Evolutionary conservation across 768 basidiomycete genomes (phyloP), one percentile per base, ranked within the genome.

Genomic region (Mycena latifolia): DNA sequence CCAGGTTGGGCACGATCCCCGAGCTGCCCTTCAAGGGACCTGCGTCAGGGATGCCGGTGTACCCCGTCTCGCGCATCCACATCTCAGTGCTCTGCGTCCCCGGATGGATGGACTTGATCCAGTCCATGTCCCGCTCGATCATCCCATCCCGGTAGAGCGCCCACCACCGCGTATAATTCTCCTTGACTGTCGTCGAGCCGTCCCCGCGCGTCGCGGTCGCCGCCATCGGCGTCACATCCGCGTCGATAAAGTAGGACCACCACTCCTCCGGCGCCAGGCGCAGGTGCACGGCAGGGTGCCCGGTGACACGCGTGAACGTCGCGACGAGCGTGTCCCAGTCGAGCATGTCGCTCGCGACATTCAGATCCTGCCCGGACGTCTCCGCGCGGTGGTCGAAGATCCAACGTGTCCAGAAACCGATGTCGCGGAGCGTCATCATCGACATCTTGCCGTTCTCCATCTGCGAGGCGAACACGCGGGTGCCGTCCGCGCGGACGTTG

Each of bases 91-190:
- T 56, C 46, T 66, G 59, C 18, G 59, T 61, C 25, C 59, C 65
- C 17, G 83, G 81, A 71, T 85, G 76, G 20, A 83, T 71, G 18
- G 71, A 75, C 53, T 78, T 70, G 27, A 85, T 75, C 82, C 83
- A 84, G 8, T 79, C 78, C 77, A 82, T 79, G 63, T 86, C 80
- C 67, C 80, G 74, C 67, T 73, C 76, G 43, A 86, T 71, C 35
- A 84, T 69, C 65, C 80, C 79, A 55, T 86, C 85, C 31, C 81
- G 71, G 75, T 77, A 86, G 54, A 78, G 58, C 15, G 75, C 75
- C 82, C 81, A 86, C 73, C 79, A 84, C 5, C 76, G 79, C 28
- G 74, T 73, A 70, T 85, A 85, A 70, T 81, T 84, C 73, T 83
- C 71, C 43, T 71, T 70, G 20, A 76, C 72, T 12, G 76, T 80